phyloP scores from a whole-genome alignment of 2,329 filamentous ascomycete genomes.

The Colletotrichum sp. region DNA sequence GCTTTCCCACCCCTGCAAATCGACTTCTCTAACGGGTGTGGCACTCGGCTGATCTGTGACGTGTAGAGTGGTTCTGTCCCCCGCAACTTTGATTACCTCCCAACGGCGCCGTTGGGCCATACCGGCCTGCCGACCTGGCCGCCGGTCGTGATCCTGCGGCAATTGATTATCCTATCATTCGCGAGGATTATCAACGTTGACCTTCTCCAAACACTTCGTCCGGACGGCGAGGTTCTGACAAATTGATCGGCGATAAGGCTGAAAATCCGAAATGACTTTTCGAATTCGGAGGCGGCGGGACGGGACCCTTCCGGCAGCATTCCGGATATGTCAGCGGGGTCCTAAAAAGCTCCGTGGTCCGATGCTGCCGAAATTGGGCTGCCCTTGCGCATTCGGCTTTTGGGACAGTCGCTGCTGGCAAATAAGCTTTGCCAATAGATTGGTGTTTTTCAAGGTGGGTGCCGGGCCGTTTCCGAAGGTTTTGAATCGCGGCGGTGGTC shows the following conservation, averaged over 20 bases:
- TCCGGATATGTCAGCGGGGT: background rate
- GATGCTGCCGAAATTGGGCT: background rate
- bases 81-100: conserved; percentile 5
- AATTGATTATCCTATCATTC: background rate
- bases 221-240: background rate
- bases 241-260: background rate
- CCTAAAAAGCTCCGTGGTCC: background rate
- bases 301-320: background rate
- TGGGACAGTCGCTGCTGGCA: no score
- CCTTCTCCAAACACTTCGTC: background rate
- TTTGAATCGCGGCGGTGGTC: background rate
- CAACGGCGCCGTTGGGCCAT: background rate
- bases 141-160: background rate
- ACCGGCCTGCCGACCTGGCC: background rate
- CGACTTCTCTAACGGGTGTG: background rate
- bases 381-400: background rate
- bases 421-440: background rate
- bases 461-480: background rate
- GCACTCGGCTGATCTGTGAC: conserved; percentile 2
- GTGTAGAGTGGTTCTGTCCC: conserved; percentile 4
- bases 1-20: background rate
- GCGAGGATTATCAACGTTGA: background rate
- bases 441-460: background rate
- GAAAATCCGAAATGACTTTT: background rate
- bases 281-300: background rate